Conservation (phyloP, 495 filamentous ascomycete genomes). For the Amniculicola lignicola region DNA sequence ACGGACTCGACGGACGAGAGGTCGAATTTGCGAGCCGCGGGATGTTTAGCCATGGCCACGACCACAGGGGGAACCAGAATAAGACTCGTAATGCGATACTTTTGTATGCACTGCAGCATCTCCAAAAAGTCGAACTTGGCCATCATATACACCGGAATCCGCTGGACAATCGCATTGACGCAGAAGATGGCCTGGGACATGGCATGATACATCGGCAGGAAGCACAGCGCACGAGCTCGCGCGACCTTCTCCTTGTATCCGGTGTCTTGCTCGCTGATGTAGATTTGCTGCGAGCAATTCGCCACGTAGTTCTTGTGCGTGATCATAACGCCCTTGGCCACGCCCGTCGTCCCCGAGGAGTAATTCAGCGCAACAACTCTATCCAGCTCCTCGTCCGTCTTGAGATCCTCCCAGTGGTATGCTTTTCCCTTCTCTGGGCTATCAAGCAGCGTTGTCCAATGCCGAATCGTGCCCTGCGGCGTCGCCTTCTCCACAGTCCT, state of each 20-base stretch:
- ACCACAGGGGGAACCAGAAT: conserved; percentile 67
- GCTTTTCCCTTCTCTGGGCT: conserved; percentile 18
- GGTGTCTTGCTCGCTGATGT: conserved; percentile 47
- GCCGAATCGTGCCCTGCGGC: conserved; percentile 20
- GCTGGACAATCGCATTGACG: conserved; percentile 42
- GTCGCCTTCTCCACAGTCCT: conserved; percentile 5
- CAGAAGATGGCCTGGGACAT: conserved; percentile 49
- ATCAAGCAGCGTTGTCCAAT: conserved; percentile 41
- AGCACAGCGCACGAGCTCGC: conserved; percentile 49
- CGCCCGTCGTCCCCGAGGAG: conserved; percentile 73
- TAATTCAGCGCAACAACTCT: conserved; percentile 58
- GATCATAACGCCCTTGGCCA: conserved; percentile 81
- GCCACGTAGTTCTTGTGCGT: conserved; percentile 69
- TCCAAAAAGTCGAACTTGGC: conserved; percentile 66
- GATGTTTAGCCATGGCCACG: conserved; percentile 69
- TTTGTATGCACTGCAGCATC: conserved; percentile 66
- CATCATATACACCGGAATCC: conserved; percentile 64
- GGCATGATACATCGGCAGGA: conserved; percentile 70
- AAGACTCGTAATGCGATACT: conserved; percentile 63
- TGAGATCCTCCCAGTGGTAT: conserved; percentile 37
- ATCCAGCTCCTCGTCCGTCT: conserved; percentile 29
- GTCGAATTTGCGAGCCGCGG: conserved; percentile 62
- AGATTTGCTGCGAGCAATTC: conserved; percentile 57
- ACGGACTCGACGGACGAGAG: conserved; percentile 60
- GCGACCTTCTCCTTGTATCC: conserved; percentile 41